phyloP scores from a whole-genome alignment of 2,329 filamentous ascomycete genomes.

The Phoma sp. region DNA sequence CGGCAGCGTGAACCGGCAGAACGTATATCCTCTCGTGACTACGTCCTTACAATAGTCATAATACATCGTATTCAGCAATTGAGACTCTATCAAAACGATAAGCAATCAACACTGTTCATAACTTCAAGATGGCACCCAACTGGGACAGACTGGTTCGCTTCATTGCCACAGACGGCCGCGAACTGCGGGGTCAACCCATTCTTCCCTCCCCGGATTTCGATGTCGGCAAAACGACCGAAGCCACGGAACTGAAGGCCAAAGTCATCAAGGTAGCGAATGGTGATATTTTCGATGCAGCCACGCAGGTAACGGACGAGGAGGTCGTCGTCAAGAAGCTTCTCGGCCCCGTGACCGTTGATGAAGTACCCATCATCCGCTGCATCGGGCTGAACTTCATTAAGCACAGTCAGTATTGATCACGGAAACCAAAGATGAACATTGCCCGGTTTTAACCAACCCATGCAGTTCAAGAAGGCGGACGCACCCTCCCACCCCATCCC shows the following conservation, averaged over 20 bases:
- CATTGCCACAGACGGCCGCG: conserved; percentile 57
- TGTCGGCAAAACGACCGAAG: conserved; percentile 55
- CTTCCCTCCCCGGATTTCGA: conserved; percentile 55
- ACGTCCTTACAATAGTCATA: conserved; percentile 3
- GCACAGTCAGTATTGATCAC: conserved; percentile 50
- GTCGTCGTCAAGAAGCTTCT: conserved; percentile 61
- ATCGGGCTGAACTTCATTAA: conserved; percentile 66
- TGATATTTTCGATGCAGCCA: conserved; percentile 58
- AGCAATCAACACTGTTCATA: not conserved
- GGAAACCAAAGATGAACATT: not conserved
- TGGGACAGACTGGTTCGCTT: conserved; percentile 65
- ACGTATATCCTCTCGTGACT: conserved; percentile 22
- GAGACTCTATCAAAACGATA: not conserved
- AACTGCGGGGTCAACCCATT: conserved; percentile 61
- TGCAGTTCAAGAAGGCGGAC: conserved; percentile 59
- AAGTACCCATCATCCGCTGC: conserved; percentile 64
- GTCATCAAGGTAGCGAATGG: conserved; percentile 55
- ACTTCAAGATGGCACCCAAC: conserved; percentile 27
- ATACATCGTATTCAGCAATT: not conserved
- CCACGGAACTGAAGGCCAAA: conserved; percentile 58
- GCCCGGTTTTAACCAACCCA: no score
- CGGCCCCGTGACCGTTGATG: conserved; percentile 56
- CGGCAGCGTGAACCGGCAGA: conserved; percentile 22
- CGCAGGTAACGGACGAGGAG: conserved; percentile 60
- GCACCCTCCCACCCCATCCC: conserved; percentile 57